Evolutionary conservation across 768 basidiomycete species (phyloP).

Genomic region (Pilatotrama ljubarskyi): DNA sequence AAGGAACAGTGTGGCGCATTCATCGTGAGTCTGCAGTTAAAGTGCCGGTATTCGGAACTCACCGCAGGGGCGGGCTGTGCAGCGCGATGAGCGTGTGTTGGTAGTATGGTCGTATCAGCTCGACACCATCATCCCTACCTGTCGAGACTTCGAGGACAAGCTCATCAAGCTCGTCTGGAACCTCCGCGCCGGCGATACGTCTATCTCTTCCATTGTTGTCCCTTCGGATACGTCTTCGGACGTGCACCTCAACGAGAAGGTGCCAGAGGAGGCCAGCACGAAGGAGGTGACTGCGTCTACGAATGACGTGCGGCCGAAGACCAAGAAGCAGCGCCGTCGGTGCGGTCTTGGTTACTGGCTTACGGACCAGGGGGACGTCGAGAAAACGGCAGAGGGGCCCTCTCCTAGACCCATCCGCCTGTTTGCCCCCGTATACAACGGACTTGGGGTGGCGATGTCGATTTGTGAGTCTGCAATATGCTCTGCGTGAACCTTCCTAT

Average conservation of each 20-base stretch:
- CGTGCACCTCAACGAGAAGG: slow-evolving; percentile 55
- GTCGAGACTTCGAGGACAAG: slow-evolving; percentile 70
- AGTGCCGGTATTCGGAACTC: neutral
- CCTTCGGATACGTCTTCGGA: slow-evolving; percentile 46
- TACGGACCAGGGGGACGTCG: slow-evolving; percentile 44
- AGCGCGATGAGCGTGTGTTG: slow-evolving; percentile 83
- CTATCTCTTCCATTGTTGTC: slow-evolving; percentile 31
- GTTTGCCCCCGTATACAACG: slow-evolving; percentile 72
- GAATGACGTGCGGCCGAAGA: slow-evolving; percentile 2
- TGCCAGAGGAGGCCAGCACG: slow-evolving; percentile 19
- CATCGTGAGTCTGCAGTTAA: slow-evolving; percentile 51
- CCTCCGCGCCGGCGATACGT: slow-evolving; percentile 43
- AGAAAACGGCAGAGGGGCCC: slow-evolving; percentile 44
- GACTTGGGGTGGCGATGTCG: slow-evolving; percentile 63
- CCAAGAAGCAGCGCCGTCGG: slow-evolving; percentile 24
- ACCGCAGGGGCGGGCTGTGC: neutral
- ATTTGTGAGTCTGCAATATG: slow-evolving; percentile 47
- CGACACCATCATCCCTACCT: slow-evolving; percentile 73
- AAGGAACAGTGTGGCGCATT: slow-evolving; percentile 93
- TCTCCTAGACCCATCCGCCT: slow-evolving; percentile 45
- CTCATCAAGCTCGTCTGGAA: slow-evolving; percentile 82
- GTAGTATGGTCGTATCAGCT: slow-evolving; percentile 85
- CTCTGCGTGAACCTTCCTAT: neutral
- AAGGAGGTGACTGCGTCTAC: slow-evolving; percentile 23
- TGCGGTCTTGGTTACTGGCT: slow-evolving; percentile 29